Percentiles rank a stretch among this genome's conserved stretches.
phyloP scores from a whole-genome alignment of 2,329 filamentous ascomycete genomes.

The Thelonectria olida region DNA sequence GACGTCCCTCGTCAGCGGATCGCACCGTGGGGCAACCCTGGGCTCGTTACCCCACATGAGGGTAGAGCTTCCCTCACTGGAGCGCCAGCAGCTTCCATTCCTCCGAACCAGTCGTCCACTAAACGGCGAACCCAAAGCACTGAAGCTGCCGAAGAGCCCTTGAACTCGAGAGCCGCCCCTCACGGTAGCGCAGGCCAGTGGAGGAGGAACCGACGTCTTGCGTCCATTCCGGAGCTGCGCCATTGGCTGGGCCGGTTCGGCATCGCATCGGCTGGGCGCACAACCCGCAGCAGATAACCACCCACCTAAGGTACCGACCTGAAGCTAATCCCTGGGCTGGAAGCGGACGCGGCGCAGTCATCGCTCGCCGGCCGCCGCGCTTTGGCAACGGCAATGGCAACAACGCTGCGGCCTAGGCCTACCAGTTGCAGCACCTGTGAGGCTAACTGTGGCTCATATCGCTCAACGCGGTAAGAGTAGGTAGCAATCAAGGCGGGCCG shows the following conservation, averaged over 20 bases:
- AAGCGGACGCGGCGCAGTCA: conserved; percentile 12
- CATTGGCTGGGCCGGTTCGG: conserved; percentile 20
- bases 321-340: too few species aligned
- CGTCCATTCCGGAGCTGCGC: conserved; percentile 12
- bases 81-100: conserved; percentile 34
- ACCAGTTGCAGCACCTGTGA: too few species aligned
- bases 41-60: too few species aligned
- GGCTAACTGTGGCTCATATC: too few species aligned
- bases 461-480: conserved; percentile 5
- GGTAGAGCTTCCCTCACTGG: conserved; percentile 13
- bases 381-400: conserved; percentile 8
- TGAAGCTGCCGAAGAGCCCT: background rate
- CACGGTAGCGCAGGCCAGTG: background rate
- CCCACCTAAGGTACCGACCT: too few species aligned
- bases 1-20: conserved; percentile 22
- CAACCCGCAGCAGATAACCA: background rate
- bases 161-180: background rate
- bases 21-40: conserved; percentile 7
- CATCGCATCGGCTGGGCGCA: conserved; percentile 20
- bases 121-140: conserved; percentile 12
- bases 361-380: too few species aligned
- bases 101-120: conserved; percentile 27
- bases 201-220: background rate
- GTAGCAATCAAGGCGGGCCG: conserved; percentile 10
- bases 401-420: background rate